These are phyloP conservation scores for Tolypocladium cylindrosporum DNA, from an alignment of 2,329 filamentous ascomycete genomes.

Conservation along the genomic window DNA sequence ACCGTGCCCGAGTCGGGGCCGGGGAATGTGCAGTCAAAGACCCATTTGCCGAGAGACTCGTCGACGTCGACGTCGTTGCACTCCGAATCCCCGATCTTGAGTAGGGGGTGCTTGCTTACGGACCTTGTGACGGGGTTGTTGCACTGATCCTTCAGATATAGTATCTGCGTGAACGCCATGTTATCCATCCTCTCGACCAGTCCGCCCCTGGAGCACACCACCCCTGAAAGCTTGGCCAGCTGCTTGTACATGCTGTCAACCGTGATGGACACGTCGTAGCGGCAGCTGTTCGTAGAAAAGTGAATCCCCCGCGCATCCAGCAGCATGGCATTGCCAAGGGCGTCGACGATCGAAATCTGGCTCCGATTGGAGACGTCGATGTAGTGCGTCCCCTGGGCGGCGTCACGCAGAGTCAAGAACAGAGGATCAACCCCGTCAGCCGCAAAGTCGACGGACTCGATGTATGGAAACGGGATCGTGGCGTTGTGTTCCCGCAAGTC, in stretches of 20 bases:
- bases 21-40: conserved; percentile 26
- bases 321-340: conserved; percentile 19
- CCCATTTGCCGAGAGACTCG: conserved; percentile 18
- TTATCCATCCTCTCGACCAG: conserved; percentile 13
- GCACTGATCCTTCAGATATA: conserved; percentile 26
- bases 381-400: conserved; percentile 14
- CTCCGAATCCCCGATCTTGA: conserved; percentile 19
- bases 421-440: conserved; percentile 19
- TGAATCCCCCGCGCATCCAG: conserved; percentile 22
- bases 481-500: conserved; percentile 17
- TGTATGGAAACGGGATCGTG: conserved; percentile 23
- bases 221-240: conserved; percentile 18
- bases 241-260: conserved; percentile 23
- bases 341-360: conserved; percentile 20
- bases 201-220: conserved; percentile 16
- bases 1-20: conserved; percentile 16
- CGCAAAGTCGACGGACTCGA: conserved; percentile 25
- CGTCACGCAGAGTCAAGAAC: conserved; percentile 22
- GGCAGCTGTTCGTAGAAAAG: conserved; percentile 22
- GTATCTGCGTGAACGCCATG: conserved; percentile 18
- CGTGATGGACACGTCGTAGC: conserved; percentile 20
- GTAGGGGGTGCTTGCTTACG: conserved; percentile 17
- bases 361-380: conserved; percentile 24
- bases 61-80: conserved; percentile 19
- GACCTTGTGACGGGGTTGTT: conserved; percentile 14